These are phyloP conservation scores for Mucor circinelloides DNA, from an alignment of 371 early-diverging fungal genomes.

Conservation along the genomic window DNA sequence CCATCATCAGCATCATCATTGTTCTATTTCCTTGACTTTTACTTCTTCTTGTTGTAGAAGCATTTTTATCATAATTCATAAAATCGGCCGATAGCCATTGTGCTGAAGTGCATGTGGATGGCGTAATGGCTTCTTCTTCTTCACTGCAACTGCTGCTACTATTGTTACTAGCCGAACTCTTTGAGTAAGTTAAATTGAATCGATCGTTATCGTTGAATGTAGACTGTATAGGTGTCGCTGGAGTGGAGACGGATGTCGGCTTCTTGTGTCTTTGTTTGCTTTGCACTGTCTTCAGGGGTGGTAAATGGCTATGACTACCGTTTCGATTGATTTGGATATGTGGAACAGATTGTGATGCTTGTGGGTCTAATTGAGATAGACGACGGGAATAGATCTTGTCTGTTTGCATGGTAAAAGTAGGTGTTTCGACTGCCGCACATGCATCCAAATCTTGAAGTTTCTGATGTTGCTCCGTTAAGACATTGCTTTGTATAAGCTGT, in stretches of 20 bases:
- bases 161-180: neutral
- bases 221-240: neutral
- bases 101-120: neutral
- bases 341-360: neutral
- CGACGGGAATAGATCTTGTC: neutral
- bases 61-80: neutral
- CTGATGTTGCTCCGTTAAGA: neutral
- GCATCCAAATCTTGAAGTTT: neutral
- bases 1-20: neutral
- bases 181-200: neutral
- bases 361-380: neutral
- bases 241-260: neutral
- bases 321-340: neutral
- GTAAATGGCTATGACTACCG: neutral
- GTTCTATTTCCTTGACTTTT: conserved; percentile 2
- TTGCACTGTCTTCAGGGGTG: neutral
- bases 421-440: neutral
- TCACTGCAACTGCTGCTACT: neutral
- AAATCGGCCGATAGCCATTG: neutral
- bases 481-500: neutral
- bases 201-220: neutral
- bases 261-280: neutral
- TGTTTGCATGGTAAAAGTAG: neutral
- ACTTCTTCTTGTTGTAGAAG: neutral
- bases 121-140: conserved; percentile 6